Conservation (phyloP, 2,329 filamentous ascomycete species). For the Salinomyces thailandicus region DNA sequence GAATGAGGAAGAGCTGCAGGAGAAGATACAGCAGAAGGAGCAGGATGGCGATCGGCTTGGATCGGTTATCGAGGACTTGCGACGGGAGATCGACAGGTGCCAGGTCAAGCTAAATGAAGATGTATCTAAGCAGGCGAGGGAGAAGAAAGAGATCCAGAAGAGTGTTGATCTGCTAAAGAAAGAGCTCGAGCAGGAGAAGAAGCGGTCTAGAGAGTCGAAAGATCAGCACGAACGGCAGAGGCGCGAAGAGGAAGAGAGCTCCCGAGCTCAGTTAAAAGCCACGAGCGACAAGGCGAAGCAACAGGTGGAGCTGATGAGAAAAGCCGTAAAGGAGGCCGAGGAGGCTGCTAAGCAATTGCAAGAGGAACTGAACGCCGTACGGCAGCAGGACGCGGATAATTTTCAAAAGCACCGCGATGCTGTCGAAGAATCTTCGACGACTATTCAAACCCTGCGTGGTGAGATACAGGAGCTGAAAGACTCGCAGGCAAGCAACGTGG, state of each 20-base stretch:
- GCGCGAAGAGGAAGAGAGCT: neutral
- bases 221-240: constrained; percentile 7
- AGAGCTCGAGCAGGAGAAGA: constrained; percentile 17
- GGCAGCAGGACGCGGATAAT: constrained; percentile 4
- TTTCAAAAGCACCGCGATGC: constrained; percentile 1
- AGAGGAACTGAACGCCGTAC: constrained; percentile 7
- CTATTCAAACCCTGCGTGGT: constrained; percentile 6
- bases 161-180: constrained; percentile 13
- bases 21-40: constrained; percentile 21
- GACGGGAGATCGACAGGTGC: constrained; percentile 26
- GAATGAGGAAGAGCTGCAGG: constrained; percentile 22
- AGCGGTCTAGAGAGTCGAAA: constrained; percentile 7
- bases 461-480: constrained; percentile 9
- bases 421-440: constrained; percentile 5
- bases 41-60: constrained; percentile 22
- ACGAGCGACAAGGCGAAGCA: constrained; percentile 4
- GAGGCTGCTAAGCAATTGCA: constrained; percentile 9
- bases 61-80: constrained; percentile 23
- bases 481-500: constrained; percentile 3
- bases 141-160: constrained; percentile 16
- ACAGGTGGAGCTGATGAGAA: constrained; percentile 4
- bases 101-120: constrained; percentile 25
- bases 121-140: constrained; percentile 20
- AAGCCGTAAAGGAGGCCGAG: constrained; percentile 4
- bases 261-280: neutral